Base-by-base conservation (phyloP, 169 alveolate genomes). In the Plasmodium relictum region DNA sequence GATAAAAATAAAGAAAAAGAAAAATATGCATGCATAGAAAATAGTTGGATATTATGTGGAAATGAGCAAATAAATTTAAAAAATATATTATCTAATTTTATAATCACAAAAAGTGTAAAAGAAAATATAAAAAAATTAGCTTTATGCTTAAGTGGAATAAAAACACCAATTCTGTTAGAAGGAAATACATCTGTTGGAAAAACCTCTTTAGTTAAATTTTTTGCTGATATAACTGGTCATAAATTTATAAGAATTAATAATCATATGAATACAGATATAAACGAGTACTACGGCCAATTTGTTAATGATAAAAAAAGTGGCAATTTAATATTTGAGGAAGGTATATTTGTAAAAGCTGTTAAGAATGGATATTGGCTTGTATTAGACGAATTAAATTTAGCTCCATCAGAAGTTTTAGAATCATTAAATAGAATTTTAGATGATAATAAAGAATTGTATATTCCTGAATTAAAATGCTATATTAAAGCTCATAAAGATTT, bases 111-210 rank as follows among this genome's bases (percentile, higher is more conserved):
- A 37, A 94, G 96, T 78, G 97, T 97, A 56, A 88, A 86, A 59
- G 94, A 93, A 73, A 96, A 98, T 74, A 94, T 98, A 48, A 95
- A 92, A 76, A 95, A 96, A 41, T 83, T 99, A 26, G 97, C 98
- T 39, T 95, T 99, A 61, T 95, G 98, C 61, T 86, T 97, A 78
- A 95, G 97, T 74, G 98, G 99, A 2, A 94, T 98, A 56, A 95
- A 98, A 37, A 97, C 98, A 54, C 99, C 99, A 4, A 96, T 99
- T 18, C 95, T 99, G 73, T 95, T 99, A 74, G 99, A 99, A 92
- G 99, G 99, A 0, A 99, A 99, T 1, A 99, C 99, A 14, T 97
- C 99, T 7, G 98, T 99, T 3, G 99, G 99, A 16, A 99, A 99
- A 92, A 99, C 99, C 9, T 96, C 99, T 7, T 90, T 99, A 73